These are phyloP conservation scores for Solanum sejunctum DNA, from an alignment of 257 asterid genomes.

Conservation along the genomic window DNA sequence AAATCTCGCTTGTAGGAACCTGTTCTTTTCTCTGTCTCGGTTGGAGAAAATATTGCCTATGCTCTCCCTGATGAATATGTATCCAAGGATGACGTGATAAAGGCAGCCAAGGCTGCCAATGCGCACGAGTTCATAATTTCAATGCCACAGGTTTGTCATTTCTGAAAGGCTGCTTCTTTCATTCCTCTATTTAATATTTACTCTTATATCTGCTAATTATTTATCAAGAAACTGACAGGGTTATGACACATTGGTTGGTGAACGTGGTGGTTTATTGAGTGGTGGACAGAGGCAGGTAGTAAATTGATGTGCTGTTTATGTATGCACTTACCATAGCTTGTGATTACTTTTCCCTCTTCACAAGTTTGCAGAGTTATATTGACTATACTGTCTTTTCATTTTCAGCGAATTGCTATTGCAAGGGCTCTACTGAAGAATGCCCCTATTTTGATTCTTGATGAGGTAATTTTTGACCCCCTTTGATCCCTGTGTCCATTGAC, in stretches of 20 bases:
- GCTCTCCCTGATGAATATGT: slow-evolving; percentile 91
- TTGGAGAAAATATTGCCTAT: slow-evolving; percentile 93
- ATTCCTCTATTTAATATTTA: not conserved
- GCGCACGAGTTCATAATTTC: slow-evolving; percentile 92
- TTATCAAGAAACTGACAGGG: slow-evolving; percentile 34
- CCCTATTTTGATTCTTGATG: slow-evolving; percentile 89
- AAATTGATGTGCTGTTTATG: not conserved
- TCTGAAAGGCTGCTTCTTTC: not conserved
- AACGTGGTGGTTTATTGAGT: slow-evolving; percentile 92
- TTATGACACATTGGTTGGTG: slow-evolving; percentile 90
- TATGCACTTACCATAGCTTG: not conserved
- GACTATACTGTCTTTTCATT: not conserved
- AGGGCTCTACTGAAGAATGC: slow-evolving; percentile 97
- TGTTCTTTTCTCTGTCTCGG: slow-evolving; percentile 82
- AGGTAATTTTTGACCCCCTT: slow-evolving; percentile 29
- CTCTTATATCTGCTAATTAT: slow-evolving; percentile 3
- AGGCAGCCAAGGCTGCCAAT: slow-evolving; percentile 99
- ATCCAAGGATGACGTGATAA: slow-evolving; percentile 74
- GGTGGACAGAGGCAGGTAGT: slow-evolving; percentile 97
- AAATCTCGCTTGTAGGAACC: slow-evolving; percentile 56
- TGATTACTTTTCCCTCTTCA: not conserved
- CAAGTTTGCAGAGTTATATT: not conserved
- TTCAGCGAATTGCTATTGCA: slow-evolving; percentile 93
- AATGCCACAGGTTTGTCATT: slow-evolving; percentile 67
- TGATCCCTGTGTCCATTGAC: not conserved